Base-by-base conservation (phyloP, 768 basidiomycete genomes). In the Leccinum obscurum region DNA sequence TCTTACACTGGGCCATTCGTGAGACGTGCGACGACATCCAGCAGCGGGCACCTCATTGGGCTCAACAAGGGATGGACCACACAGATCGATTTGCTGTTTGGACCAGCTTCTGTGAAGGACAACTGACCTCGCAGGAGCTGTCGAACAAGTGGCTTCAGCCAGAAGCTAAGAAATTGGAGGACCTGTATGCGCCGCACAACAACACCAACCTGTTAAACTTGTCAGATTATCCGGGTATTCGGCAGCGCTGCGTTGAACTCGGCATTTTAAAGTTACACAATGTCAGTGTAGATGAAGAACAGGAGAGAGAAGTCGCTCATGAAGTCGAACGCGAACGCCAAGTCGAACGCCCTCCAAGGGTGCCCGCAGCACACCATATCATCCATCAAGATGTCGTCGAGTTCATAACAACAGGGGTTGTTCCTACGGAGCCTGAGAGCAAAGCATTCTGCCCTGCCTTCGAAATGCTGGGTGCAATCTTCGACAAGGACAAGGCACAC, bases 1-100 rank as follows among this genome's bases (percentile, higher is more conserved):
- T 83, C 41, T 44, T 83, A n/a, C 66, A 67, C 7, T 84, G 83
- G 83, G 67, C 72, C 1, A 80, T 83, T 70, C 61, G 57, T 0
- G 76, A 79, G 60, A 81, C 81, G 0, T 83, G 80, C 61, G 53
- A 54, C 0, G 69, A 79, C 32, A 77, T 82, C 14, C 64, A 74
- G 24, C 72, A 69, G 6, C 68, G 76, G 56, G 67, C 73, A 34
- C 69, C 79, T 26, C 76, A 76, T 22, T 83, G 80, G 81, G 74
- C 66, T 28, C 70, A 77, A 30, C 80, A 83, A 63, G 81, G 80
- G 3, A 37, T 72, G 4, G 70, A 78, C 26, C 75, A 77, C 41
- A 24, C 65, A 35, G 59, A 60, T 4, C 71, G 79, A 39, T 65
- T 68, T 26, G 32, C 59, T 7, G 57, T 61, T 10, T 73, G 62